Evolutionary conservation across 2,329 filamentous ascomycete genomes (phyloP), one percentile per base, ranked within the genome.

Genomic region (Penicillium fuscoglaucum): DNA sequence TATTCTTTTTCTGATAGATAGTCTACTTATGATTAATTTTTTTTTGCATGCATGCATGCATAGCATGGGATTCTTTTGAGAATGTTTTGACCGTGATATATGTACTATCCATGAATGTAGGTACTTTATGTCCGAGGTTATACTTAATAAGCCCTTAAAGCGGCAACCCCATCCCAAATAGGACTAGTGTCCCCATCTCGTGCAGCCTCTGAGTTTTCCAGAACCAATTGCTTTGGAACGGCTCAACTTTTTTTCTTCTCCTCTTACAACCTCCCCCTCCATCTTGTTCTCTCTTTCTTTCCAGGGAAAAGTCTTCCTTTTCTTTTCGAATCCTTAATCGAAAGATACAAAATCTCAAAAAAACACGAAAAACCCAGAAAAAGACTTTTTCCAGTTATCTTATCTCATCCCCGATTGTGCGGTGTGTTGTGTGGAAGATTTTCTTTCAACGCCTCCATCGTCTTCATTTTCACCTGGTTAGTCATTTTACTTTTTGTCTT

Each of bases 301-400:
- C 12, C 31, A 67, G 62, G 65, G 66, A 66, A 69, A 57, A 58
- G 61, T 66, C 64, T 61, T 57, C 57, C 58, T 68, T 66, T 63
- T 62, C 68, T 69, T 72, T 74, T 72, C 68, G 66, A 72, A 62
- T 48, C 60, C 35, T 50, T 64, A 60, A 60, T 70, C 70, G 69
- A 68, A 70, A 74, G 69, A 63, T 66, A 63, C 64, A 68, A 70
- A 70, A 57, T 49, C 57, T 35, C 57, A 68, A 75, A 75, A 73
- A 76, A 76, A 76, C 60, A 68, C 68, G 68, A 72, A 77, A 78
- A 78, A 71, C 64, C 62, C 62, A 74, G 71, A 69, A 67, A 64
- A 70, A 67, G 62, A 64, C 61, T 57, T 53, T 61, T 61, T 61
- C 59, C 62, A 59, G 57, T 63, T 65, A 69, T 66, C 67, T 69